Evolutionary conservation across 768 basidiomycete genomes (phyloP).

Genomic region (Lentinula guzmanii): DNA sequence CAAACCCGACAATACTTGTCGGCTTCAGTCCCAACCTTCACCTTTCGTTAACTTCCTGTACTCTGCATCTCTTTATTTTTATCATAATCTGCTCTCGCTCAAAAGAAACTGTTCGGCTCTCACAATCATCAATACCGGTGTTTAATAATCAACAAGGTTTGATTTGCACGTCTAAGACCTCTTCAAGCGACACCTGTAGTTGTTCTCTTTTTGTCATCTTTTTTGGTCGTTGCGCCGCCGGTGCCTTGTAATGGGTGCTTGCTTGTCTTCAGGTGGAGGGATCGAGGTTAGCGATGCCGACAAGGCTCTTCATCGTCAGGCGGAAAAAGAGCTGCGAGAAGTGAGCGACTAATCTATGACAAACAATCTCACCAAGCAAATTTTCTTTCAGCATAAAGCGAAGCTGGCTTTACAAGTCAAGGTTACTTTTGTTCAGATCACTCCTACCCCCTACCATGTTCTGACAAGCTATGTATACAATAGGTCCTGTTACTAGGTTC

Average conservation of each 20-base stretch:
- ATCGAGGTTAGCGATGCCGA: slow-evolving; percentile 67
- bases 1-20: background rate
- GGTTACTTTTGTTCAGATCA: slow-evolving; percentile 27
- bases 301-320: slow-evolving; percentile 57
- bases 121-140: background rate
- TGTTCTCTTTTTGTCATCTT: background rate
- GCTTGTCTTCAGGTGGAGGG: slow-evolving; percentile 57
- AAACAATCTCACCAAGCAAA: background rate
- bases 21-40: background rate
- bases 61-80: background rate
- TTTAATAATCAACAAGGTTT: background rate
- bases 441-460: background rate
- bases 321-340: slow-evolving; percentile 75
- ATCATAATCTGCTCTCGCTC: background rate
- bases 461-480: background rate
- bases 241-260: slow-evolving; percentile 60
- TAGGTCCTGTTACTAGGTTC: slow-evolving; percentile 88
- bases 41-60: background rate
- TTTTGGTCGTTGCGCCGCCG: background rate
- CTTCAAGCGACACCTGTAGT: background rate
- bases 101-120: background rate
- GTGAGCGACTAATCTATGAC: slow-evolving; percentile 26
- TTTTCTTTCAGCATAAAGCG: slow-evolving; percentile 56
- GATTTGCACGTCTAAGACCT: background rate
- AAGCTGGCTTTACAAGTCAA: slow-evolving; percentile 72